Conservation (phyloP, 2,329 filamentous ascomycete genomes). For the Colletotrichum sp. region DNA sequence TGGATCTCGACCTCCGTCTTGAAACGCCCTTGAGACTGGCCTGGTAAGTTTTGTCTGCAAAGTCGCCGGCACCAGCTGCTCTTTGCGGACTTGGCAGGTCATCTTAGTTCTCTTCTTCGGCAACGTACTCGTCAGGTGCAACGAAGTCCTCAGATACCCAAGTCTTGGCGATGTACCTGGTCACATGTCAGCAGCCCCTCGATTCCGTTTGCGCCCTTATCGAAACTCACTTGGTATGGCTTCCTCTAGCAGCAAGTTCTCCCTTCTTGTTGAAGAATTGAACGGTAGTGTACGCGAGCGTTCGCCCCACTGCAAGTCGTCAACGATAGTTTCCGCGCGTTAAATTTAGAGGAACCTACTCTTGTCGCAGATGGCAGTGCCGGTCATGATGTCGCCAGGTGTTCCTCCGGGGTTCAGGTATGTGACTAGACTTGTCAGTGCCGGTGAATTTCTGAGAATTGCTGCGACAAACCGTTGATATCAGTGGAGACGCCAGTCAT, state of each 20-base stretch:
- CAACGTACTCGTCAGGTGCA: conserved; percentile 35
- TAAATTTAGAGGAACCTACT: conserved; percentile 42
- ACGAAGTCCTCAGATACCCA: conserved; percentile 40
- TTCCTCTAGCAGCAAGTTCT: conserved; percentile 65
- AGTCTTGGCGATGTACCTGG: conserved; percentile 47
- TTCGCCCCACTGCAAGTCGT: conserved; percentile 61
- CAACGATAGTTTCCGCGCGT: neutral
- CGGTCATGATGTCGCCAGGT: conserved; percentile 60
- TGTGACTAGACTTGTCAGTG: conserved; percentile 51
- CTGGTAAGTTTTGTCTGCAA: neutral
- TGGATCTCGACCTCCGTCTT: neutral
- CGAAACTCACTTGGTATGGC: conserved; percentile 65
- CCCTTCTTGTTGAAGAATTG: conserved; percentile 64
- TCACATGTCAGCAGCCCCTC: neutral
- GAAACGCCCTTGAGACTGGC: neutral
- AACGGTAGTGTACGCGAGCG: conserved; percentile 64
- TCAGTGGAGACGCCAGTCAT: conserved; percentile 70
- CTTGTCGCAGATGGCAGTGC: conserved; percentile 64
- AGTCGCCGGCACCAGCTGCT: neutral
- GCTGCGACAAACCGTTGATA: conserved; percentile 54
- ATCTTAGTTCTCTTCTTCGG: conserved; percentile 30
- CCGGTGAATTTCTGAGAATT: rapidly evolving
- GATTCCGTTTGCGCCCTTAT: neutral
- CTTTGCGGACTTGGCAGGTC: too few species aligned
- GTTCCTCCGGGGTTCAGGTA: conserved; percentile 65